Conservation (phyloP, 352 stramenopile genomes). For the Peronospora farinosa region DNA sequence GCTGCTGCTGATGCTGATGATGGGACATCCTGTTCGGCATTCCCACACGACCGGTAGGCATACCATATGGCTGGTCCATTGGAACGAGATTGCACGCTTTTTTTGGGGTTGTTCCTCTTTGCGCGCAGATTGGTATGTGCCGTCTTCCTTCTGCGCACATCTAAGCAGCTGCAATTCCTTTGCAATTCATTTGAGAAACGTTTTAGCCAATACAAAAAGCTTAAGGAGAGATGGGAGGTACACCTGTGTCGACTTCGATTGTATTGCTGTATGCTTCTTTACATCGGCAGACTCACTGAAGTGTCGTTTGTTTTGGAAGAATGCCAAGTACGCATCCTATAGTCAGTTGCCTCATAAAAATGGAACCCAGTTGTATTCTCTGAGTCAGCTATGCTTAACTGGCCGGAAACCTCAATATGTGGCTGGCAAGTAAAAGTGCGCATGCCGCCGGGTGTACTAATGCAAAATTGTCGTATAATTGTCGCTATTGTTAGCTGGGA, state of each 20-base stretch:
- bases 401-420: background rate
- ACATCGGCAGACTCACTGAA: too few relatives aligned
- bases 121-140: constrained; percentile 28
- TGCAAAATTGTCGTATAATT: too few relatives aligned
- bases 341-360: constrained; percentile 3
- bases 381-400: constrained; percentile 2
- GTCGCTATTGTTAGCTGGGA: too few relatives aligned
- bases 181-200: constrained; percentile 9
- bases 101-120: constrained; percentile 28
- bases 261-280: background rate
- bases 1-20: constrained; percentile 13
- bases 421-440: too few relatives aligned
- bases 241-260: background rate
- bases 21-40: constrained; percentile 37
- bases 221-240: too few relatives aligned
- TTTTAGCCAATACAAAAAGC: too few relatives aligned
- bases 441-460: too few relatives aligned
- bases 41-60: constrained; percentile 35
- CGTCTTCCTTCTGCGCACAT: constrained; percentile 1
- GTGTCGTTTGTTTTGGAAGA: too few relatives aligned
- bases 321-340: too few relatives aligned
- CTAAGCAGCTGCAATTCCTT: constrained; percentile 17
- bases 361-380: constrained; percentile 7
- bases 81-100: background rate
- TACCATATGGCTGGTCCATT: constrained; percentile 65